phyloP scores from a whole-genome alignment of 2,329 filamentous ascomycete genomes.

The Geosmithia morbida region DNA sequence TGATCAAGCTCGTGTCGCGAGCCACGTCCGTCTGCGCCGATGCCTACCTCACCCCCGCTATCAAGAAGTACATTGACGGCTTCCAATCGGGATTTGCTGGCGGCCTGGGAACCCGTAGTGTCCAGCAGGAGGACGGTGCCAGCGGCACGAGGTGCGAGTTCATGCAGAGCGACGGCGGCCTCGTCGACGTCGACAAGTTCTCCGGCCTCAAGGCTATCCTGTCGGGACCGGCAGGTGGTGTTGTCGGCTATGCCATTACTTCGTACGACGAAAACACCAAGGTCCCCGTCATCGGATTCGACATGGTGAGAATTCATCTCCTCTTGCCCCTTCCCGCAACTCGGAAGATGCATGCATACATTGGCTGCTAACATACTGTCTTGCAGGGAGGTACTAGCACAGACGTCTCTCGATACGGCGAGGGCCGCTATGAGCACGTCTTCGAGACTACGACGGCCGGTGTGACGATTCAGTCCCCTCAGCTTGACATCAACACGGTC shows the following conservation, averaged over 20 bases:
- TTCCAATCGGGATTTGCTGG: slow-evolving; percentile 73
- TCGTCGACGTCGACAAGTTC: slow-evolving; percentile 65
- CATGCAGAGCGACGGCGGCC: slow-evolving; percentile 76
- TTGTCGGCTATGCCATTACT: slow-evolving; percentile 84
- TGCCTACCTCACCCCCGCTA: slow-evolving; percentile 27
- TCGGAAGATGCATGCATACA: background rate
- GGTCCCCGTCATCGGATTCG: slow-evolving; percentile 82
- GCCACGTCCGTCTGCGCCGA: slow-evolving; percentile 28
- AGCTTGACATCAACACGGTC: slow-evolving; percentile 90
- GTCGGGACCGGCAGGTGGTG: slow-evolving; percentile 82
- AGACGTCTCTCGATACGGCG: slow-evolving; percentile 76
- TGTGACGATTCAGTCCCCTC: slow-evolving; percentile 85
- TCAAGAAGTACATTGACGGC: slow-evolving; percentile 42
- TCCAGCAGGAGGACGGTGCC: slow-evolving; percentile 47
- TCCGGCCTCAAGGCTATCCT: slow-evolving; percentile 75
- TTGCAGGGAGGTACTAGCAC: slow-evolving; percentile 66
- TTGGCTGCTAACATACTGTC: background rate
- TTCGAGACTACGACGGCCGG: slow-evolving; percentile 90
- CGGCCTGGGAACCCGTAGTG: slow-evolving; percentile 61
- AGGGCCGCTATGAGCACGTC: slow-evolving; percentile 79
- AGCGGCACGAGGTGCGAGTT: slow-evolving; percentile 79
- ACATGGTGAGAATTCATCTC: slow-evolving; percentile 45
- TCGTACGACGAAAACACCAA: slow-evolving; percentile 75
- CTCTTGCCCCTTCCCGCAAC: background rate
- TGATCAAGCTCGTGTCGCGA: slow-evolving; percentile 27